Evolutionary conservation across 495 filamentous ascomycete species (phyloP).

Genomic region (Lasiosphaeria miniovina): DNA sequence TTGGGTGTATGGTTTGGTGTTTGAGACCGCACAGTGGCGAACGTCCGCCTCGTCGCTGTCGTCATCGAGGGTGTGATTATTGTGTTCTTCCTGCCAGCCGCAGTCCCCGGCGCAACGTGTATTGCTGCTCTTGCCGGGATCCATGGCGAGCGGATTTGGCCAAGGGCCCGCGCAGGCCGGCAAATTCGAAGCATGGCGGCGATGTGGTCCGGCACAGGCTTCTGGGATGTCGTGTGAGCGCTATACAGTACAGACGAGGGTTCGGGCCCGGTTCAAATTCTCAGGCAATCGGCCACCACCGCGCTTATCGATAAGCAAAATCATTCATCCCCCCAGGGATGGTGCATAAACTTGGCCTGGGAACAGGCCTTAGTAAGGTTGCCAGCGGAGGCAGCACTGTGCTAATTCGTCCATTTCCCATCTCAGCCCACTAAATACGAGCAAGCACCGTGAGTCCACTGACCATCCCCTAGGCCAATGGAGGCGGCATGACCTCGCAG

Average conservation of each 20-base stretch:
- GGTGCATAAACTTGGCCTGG: too few relatives aligned
- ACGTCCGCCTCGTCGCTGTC: neutral
- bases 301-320: neutral
- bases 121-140: conserved; percentile 2
- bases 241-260: too few relatives aligned
- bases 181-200: conserved; percentile 29
- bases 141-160: conserved; percentile 19
- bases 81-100: neutral
- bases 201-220: neutral
- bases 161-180: conserved; percentile 25
- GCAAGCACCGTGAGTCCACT: too few relatives aligned
- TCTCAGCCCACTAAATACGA: too few relatives aligned
- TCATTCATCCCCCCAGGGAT: neutral
- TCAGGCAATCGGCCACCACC: neutral
- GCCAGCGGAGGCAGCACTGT: too few relatives aligned
- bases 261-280: neutral
- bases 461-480: too few relatives aligned
- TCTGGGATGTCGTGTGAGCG: too few relatives aligned
- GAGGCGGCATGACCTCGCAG: too few relatives aligned
- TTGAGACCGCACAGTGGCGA: neutral
- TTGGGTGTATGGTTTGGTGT: neutral
- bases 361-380: too few relatives aligned
- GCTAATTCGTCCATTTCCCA: too few relatives aligned
- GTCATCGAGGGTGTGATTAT: too few relatives aligned
- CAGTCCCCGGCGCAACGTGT: neutral